phyloP scores from a whole-genome alignment of 2,329 filamentous ascomycete genomes.

The Botrytis medusae region DNA sequence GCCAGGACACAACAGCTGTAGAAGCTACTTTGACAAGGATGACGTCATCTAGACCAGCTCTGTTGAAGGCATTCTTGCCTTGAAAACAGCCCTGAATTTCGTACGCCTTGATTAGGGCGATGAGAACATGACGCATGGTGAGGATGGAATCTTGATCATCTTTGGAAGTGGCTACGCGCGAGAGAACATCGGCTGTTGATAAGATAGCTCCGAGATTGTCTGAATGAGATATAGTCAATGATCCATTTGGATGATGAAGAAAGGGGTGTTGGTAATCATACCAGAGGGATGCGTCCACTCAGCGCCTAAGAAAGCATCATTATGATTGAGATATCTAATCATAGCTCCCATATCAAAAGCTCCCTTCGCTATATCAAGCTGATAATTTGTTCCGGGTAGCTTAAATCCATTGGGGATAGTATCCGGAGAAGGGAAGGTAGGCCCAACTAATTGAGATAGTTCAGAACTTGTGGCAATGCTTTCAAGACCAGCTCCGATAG shows the following conservation, averaged over 20 bases:
- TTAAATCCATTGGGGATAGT: conserved; percentile 40
- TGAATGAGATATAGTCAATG: conserved; percentile 22
- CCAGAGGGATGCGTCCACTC: conserved; percentile 47
- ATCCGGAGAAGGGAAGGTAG: conserved; percentile 26
- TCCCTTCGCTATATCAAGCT: conserved; percentile 43
- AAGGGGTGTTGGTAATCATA: conserved; percentile 7
- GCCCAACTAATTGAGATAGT: conserved; percentile 27
- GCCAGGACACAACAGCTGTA: conserved; percentile 42
- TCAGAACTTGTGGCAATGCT: conserved; percentile 25
- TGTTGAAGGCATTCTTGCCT: conserved; percentile 43
- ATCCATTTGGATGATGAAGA: background rate
- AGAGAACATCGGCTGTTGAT: conserved; percentile 37
- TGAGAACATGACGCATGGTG: conserved; percentile 40
- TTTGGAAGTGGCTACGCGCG: conserved; percentile 13
- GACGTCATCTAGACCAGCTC: conserved; percentile 44
- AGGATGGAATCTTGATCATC: conserved; percentile 28
- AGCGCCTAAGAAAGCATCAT: conserved; percentile 43
- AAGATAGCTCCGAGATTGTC: conserved; percentile 45
- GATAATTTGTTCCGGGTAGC: conserved; percentile 43
- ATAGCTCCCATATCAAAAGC: conserved; percentile 43
- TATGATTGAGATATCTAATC: conserved; percentile 46
- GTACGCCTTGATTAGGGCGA: conserved; percentile 44
- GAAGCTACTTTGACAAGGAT: conserved; percentile 46
- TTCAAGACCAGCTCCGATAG: conserved; percentile 32
- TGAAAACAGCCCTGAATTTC: conserved; percentile 46